Evolutionary conservation across 345 rosid genomes (phyloP).

Genomic region (Excoecaria agallocha): DNA sequence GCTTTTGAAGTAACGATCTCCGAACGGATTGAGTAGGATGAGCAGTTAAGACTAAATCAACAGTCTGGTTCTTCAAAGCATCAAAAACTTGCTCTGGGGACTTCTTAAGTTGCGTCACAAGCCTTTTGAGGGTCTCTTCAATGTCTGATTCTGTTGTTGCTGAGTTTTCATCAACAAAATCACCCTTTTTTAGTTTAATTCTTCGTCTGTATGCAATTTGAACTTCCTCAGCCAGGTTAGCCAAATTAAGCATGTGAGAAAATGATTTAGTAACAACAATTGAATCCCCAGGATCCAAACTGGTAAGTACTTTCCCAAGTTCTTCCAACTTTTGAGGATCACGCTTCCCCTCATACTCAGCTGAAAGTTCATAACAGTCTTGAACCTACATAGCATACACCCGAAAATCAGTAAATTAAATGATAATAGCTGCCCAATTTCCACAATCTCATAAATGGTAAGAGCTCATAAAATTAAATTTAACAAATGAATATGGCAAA

Average conservation of each 20-base stretch:
- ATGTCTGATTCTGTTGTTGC: conserved; percentile 36
- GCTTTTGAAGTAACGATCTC: conserved; percentile 78
- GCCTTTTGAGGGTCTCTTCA: conserved; percentile 33
- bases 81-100: conserved; percentile 33
- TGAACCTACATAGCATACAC: conserved; percentile 17
- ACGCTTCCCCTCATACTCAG: conserved; percentile 35
- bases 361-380: conserved; percentile 35
- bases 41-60: conserved; percentile 35
- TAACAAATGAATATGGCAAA: not conserved
- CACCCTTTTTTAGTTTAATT: conserved; percentile 35
- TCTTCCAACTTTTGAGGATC: conserved; percentile 30
- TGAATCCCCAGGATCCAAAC: conserved; percentile 40
- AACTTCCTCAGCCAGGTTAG: conserved; percentile 35
- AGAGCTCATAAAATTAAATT: no score
- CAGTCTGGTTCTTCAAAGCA: conserved; percentile 35
- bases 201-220: conserved; percentile 32
- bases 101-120: conserved; percentile 21
- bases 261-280: conserved; percentile 32
- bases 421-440: no score
- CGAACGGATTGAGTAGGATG: conserved; percentile 39
- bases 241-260: conserved; percentile 37
- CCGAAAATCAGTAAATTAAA: not conserved
- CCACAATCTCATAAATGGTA: no score
- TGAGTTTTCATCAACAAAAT: conserved; percentile 33
- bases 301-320: conserved; percentile 29